Conservation (phyloP, 169 alveolate genomes). For the Toxoplasma gondii region DNA sequence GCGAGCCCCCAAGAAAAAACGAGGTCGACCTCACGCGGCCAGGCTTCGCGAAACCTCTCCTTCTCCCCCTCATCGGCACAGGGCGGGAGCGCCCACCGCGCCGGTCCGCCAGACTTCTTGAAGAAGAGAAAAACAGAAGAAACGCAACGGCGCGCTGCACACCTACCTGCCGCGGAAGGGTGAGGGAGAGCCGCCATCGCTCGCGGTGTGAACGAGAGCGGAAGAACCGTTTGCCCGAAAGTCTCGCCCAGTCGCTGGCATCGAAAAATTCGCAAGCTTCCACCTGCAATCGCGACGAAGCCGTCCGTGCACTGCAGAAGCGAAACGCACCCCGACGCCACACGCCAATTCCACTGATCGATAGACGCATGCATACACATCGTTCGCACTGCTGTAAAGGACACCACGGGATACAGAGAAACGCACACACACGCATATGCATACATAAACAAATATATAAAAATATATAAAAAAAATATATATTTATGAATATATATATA, state of each 20-base stretch:
- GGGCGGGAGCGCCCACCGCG: no score
- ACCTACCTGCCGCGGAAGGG: constrained; percentile 41
- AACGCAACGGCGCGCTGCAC: no score
- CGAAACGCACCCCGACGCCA: neutral
- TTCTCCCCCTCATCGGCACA: no score
- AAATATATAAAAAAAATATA: neutral
- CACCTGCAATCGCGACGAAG: constrained; percentile 91
- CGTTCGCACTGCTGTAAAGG: neutral
- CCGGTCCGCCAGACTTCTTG: no score
- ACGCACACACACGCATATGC: neutral
- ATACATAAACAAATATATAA: neutral
- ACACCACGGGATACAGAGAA: neutral
- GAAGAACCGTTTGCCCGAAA: constrained; percentile 87
- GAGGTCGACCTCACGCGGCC: no score
- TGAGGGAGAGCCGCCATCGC: constrained; percentile 88
- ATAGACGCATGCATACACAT: neutral
- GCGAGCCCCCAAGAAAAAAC: no score
- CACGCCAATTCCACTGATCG: constrained; percentile 18
- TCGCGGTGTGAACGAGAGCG: constrained; percentile 93
- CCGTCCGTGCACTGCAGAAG: constrained; percentile 89
- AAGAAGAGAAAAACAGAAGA: no score
- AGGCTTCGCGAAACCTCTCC: no score
- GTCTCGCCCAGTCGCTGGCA: constrained; percentile 88
- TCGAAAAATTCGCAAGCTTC: constrained; percentile 85
- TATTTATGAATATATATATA: neutral